phyloP scores from a whole-genome alignment of 495 filamentous ascomycete species.

The Tuber brumale region DNA sequence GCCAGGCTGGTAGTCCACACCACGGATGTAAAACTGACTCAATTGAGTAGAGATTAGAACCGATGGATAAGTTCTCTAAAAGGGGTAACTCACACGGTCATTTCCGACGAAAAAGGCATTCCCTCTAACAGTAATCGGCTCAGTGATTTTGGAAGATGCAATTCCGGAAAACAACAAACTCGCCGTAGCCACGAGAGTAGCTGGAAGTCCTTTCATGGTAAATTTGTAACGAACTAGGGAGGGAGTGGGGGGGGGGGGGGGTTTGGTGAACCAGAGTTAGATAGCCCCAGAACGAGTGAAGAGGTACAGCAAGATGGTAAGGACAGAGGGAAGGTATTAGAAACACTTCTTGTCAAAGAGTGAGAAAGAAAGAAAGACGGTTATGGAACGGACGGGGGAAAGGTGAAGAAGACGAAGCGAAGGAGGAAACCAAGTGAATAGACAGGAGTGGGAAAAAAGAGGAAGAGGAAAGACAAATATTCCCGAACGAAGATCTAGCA shows the following conservation, averaged over 20 bases:
- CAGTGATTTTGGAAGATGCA: slow-evolving; percentile 54
- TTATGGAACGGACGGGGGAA: neutral
- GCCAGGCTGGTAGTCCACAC: slow-evolving; percentile 93
- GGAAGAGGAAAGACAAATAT: neutral
- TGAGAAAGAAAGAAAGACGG: neutral
- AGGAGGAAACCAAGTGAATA: neutral
- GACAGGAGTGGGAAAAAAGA: neutral
- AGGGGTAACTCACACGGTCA: slow-evolving; percentile 47
- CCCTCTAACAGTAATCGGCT: slow-evolving; percentile 55
- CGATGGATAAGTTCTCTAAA: neutral
- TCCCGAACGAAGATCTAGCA: neutral
- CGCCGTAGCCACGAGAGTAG: slow-evolving; percentile 52
- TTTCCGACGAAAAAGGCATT: slow-evolving; percentile 80
- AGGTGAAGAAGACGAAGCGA: neutral
- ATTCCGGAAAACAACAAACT: slow-evolving; percentile 48
- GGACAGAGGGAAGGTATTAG: neutral
- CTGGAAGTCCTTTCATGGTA: slow-evolving; percentile 30
- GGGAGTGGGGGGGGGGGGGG: neutral
- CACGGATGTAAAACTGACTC: slow-evolving; percentile 73
- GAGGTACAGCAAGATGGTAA: neutral
- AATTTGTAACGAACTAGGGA: slow-evolving; percentile 15
- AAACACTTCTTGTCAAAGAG: too few relatives aligned
- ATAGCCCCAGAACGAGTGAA: neutral
- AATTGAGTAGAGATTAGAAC: neutral
- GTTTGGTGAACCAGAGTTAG: neutral